Evolutionary conservation across 352 stramenopile genomes (phyloP), one percentile per base, ranked within the genome.

Genomic region (Hyaloperonospora brassicae): DNA sequence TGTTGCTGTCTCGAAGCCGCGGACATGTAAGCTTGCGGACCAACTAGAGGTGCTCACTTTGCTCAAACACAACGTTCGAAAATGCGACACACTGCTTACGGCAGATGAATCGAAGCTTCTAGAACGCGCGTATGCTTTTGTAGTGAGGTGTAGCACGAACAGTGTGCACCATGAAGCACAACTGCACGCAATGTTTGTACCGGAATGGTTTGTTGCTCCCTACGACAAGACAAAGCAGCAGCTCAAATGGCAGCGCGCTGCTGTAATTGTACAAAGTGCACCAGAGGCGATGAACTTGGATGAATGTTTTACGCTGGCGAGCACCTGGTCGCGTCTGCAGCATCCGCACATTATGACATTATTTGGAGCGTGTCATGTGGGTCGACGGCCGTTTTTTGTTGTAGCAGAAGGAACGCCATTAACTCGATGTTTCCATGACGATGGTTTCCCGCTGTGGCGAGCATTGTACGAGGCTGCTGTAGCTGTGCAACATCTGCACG

Each of bases 191-290:
- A 70, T 65, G 56, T 36, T 38, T n/a, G 52, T 72, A 25, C 64
- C 64, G 1, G 49, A 60, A 45, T 72, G 64, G 61, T 69, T 72
- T 59, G 55, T 68, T 25, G 57, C 64, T 31, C 64, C 58, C 2
- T 63, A 63, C 31, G 64, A 69, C 11, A 54, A 52, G 12, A 57
- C 58, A 7, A 59, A 61, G 31, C 61, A 70, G 27, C 57, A 59
- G 13, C 31, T 59, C 23, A 63, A 64, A 30, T 73, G 61, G 57
- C 65, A 70, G 41, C 57, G 56, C 12, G 55, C 58, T 44, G 55
- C 43, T 43, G 65, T 68, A 17, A 61, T 43, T 1, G 52, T 68
- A 11, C 54, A 59, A 13, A 65, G 59, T 27, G 55, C 50, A 35
- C 51, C 63, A 11, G 21, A n/a, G 23, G 30, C 1, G 31, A 57